Evolutionary conservation across 2,329 filamentous ascomycete genomes (phyloP), one percentile per base, ranked within the genome.

Genomic region (Microascus cirrosus): DNA sequence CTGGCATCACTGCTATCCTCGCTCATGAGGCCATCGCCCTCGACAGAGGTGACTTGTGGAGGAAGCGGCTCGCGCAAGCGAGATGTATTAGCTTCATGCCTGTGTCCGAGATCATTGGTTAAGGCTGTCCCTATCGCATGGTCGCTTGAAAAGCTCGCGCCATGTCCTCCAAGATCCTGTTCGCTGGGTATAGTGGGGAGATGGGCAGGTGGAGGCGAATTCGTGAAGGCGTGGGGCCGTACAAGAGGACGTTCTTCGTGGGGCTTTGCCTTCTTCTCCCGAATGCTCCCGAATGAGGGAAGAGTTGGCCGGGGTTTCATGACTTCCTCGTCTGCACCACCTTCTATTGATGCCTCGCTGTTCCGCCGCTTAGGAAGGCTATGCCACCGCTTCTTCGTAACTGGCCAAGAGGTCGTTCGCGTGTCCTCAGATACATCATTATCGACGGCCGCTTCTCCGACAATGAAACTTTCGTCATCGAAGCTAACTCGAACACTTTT

Each of bases 401-500:
- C 45, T 22, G n/a, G 20, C 18, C 1, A 50, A 8, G 22, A 11
- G 2, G 70, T 56, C 28, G 28, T 32, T 32, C 8, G 28, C 28
- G 28, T 32, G 28, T 32, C 28, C 22, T 72, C 60, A 3, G 75
- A 70, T 1, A 75, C 74, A 8, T 76, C 74, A 1, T 68, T 62
- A 52, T 73, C 69, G 2, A 69, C 65, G 8, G 70, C 70, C 11
- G 76, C 70, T 56, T 82, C 76, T 7, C 77, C 79, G 24, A 83
- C 71, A 11, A 80, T 71, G 10, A 77, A 80, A n/a, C 71, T 76
- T 36, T 80, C 78, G 55, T 90, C 86, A 61, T 90, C 86, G 66
- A 91, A 96, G 71, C 90, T 96, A 53, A 92, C 88, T 25, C 88
- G 78, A 1, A 81, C 81, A 45, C 77, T 80, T 69, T 86, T 90